Evolutionary conservation across 2,329 filamentous ascomycete species (phyloP), one percentile per base, ranked within the genome.

Genomic region (Sporothrix dimorphospora): DNA sequence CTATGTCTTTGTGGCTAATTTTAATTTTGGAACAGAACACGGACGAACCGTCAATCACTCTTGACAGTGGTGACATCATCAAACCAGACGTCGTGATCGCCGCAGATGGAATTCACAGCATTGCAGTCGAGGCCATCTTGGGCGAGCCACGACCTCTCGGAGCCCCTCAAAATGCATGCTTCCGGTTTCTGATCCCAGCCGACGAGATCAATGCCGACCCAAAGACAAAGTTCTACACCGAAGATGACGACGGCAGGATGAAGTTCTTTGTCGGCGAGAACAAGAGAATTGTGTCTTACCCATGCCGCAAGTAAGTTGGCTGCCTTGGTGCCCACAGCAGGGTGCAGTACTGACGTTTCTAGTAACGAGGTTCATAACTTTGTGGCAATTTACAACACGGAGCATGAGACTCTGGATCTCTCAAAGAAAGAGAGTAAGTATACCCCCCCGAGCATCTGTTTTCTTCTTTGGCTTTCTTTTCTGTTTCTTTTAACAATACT

Each of bases 351-450:
- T 67, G 16, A 47, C 61, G 3, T n/a, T 1, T 34, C 8, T 14
- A 67, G 63, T 42, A 67, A 67, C 27, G 63, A 67, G 27, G 45
- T 67, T 12, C 63, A 67, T 6, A 67, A 67, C 24, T 51, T 67
- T 51, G 63, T 67, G 16, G 63, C 63, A 6, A 67, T 67, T 12
- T 67, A 67, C 27, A 67, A 67, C 45, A 67, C 63, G 7, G 63
- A 51, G 27, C 63, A 51, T 27, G 63, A 67, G 42, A 49, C 63
- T 5, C 19, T 67, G 16, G 63, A 67, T 21, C 63, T 67, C 12
- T 67, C 63, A 3, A 67, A 67, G 42, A 67, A 67, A 12, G 63
- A 67, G 63, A 67, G 63, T 67, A 49, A n/a, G 63, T 30, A 61
- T 47, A 61, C 11, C 12, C 4, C 7, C 6, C 9, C n/a, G 8